These are phyloP conservation scores for Tolypocladium endophyticum DNA, from an alignment of 2,329 filamentous ascomycete genomes.

Conservation along the genomic window DNA sequence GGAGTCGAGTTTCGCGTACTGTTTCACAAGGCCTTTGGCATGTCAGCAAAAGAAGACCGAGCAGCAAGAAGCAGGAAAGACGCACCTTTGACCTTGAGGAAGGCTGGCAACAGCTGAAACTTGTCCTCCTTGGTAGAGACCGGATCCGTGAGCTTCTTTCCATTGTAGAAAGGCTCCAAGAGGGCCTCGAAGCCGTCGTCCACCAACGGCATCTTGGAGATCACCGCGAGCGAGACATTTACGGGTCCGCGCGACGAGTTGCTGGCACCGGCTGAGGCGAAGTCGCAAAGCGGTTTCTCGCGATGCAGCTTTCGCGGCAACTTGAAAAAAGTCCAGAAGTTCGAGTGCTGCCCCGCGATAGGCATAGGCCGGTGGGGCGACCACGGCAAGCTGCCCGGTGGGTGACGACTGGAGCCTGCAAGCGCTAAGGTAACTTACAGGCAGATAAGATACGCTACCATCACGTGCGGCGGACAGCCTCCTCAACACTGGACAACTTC, in stretches of 20 bases:
- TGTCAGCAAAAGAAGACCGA: background rate
- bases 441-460: background rate
- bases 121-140: slow-evolving; percentile 69
- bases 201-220: slow-evolving; percentile 37
- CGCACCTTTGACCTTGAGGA: slow-evolving; percentile 84
- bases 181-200: slow-evolving; percentile 58
- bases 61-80: background rate
- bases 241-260: background rate
- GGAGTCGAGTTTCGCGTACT: slow-evolving; percentile 35
- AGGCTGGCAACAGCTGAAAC: slow-evolving; percentile 94
- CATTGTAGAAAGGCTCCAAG: slow-evolving; percentile 57
- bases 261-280: background rate
- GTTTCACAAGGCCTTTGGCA: slow-evolving; percentile 64
- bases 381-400: background rate
- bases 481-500: background rate
- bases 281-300: background rate
- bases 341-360: background rate
- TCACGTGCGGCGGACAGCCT: background rate
- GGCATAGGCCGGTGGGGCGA: background rate
- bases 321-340: background rate
- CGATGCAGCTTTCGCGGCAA: background rate
- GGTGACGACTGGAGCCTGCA: background rate
- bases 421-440: background rate
- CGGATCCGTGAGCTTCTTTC: slow-evolving; percentile 55
- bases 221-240: slow-evolving; percentile 22